phyloP scores from a whole-genome alignment of 148 eudicot genomes.

The Gaultheria prostrata region DNA sequence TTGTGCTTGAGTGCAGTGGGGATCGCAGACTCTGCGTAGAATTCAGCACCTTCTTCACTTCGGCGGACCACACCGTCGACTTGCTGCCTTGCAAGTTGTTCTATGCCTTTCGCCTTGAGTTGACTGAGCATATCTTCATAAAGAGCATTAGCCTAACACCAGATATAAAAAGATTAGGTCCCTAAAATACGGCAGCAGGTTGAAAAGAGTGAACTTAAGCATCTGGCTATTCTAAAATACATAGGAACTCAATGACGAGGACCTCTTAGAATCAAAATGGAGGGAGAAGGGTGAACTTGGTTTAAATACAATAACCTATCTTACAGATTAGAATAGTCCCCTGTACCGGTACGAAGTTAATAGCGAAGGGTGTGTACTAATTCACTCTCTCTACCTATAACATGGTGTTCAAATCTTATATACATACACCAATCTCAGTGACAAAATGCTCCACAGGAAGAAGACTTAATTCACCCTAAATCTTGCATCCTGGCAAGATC shows the following conservation, averaged over 20 bases:
- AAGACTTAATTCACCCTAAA: background rate
- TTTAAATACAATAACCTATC: background rate
- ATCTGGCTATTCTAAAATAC: background rate
- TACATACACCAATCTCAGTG: no score
- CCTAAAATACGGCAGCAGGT: background rate
- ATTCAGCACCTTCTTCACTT: slow-evolving; percentile 75
- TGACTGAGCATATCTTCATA: slow-evolving; percentile 73
- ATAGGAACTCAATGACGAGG: background rate
- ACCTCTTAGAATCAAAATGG: background rate
- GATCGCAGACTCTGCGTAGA: slow-evolving; percentile 58
- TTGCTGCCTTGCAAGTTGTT: slow-evolving; percentile 82
- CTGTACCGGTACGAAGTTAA: background rate
- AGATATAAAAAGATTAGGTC: background rate
- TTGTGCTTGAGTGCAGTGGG: slow-evolving; percentile 60
- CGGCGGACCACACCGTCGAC: slow-evolving; percentile 94
- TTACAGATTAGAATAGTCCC: background rate
- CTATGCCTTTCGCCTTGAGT: slow-evolving; percentile 58
- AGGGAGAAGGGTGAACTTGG: background rate
- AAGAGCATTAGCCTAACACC: slow-evolving; percentile 67
- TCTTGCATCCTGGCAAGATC: background rate
- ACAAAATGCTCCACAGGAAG: background rate
- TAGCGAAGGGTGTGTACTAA: background rate
- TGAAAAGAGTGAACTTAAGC: background rate
- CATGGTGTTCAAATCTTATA: slow-evolving; percentile 3
- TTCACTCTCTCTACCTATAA: background rate